Evolutionary conservation across 2,329 filamentous ascomycete species (phyloP), one percentile per base, ranked within the genome.

Genomic region (Ophiostoma australiae): DNA sequence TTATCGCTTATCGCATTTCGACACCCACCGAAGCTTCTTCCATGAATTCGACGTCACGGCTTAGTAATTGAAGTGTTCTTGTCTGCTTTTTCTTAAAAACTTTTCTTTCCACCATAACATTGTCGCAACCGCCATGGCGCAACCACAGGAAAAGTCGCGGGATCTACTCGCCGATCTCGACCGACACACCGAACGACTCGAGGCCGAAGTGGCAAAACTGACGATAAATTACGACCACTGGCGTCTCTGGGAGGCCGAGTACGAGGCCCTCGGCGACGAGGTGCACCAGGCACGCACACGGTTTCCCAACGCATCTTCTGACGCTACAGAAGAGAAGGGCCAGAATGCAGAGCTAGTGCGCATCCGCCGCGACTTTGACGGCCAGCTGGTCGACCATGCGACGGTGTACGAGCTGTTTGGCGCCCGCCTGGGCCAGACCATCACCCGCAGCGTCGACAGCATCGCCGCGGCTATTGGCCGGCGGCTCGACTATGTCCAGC

Each of bases 181-280:
- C 79, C 86, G 86, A 73, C 91, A 94, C 77, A 87, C 92, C 20
- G 82, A 86, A 74, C 85, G 89, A 73, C 88, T 98, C 8, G 92
- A 97, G 79, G 86, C 88, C 52, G 93, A 90, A 74, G 86, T 97
- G 67, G 81, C 84, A 68, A 88, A 92, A 78, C 86, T 98, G 27
- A 87, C 87, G 70, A 88, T 90, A 76, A 89, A 91, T 7, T 84
- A 98, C 70, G 88, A 89, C 73, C 90, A 97, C 81, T 99, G 94
- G 94, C 91, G 92, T 74, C 90, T 89, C 70, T 96, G 92, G 87
- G 94, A 97, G 78, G 88, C 91, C 67, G 94, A 98, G 79, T 98
- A 98, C 79, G 92, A 97, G 78, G 88, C 90, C 33, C 84, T 98
- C 73, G 93, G 91, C 78, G 92, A 96, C 78, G 92, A 96, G 76